phyloP scores from a whole-genome alignment of 2,329 filamentous ascomycete species.

The Cadophora luteo-olivacea region DNA sequence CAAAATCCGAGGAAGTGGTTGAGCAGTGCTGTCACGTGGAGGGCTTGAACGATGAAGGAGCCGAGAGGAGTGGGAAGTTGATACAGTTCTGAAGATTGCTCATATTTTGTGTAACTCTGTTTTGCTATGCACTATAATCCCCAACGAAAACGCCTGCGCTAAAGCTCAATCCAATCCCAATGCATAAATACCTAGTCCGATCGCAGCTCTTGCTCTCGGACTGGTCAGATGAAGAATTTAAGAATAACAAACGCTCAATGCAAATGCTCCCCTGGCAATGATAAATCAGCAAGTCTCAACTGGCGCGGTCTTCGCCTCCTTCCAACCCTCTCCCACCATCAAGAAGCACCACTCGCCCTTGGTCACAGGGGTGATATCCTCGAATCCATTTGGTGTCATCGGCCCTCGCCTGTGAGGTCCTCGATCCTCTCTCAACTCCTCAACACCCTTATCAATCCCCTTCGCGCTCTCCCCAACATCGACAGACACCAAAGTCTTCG shows the following conservation, averaged over 20 bases:
- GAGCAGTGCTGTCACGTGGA: conserved; percentile 1
- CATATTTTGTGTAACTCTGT: not conserved
- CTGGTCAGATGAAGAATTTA: conserved; percentile 20
- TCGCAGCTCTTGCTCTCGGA: conserved; percentile 45
- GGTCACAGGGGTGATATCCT: conserved; percentile 68
- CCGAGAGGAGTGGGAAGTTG: not conserved
- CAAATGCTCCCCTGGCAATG: not conserved
- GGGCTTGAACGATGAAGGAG: not conserved
- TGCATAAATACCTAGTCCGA: conserved; percentile 26
- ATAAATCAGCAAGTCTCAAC: conserved; percentile 56
- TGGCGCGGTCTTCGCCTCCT: conserved; percentile 52
- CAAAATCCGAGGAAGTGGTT: conserved; percentile 8
- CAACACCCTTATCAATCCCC: conserved; percentile 30
- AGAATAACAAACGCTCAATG: conserved; percentile 5
- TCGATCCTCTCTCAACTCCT: conserved; percentile 32
- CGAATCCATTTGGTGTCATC: conserved; percentile 63
- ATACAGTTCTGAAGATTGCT: not conserved
- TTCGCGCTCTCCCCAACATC: conserved; percentile 38
- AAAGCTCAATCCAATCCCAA: conserved; percentile 9
- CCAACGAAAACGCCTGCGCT: conserved; percentile 1
- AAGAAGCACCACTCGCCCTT: conserved; percentile 68
- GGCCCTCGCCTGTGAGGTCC: conserved; percentile 51
- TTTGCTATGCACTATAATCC: conserved; percentile 1
- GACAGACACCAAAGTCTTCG: conserved; percentile 19
- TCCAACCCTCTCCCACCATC: conserved; percentile 54